Conservation (phyloP, 768 basidiomycete genomes). For the Strobilomyces confusus region DNA sequence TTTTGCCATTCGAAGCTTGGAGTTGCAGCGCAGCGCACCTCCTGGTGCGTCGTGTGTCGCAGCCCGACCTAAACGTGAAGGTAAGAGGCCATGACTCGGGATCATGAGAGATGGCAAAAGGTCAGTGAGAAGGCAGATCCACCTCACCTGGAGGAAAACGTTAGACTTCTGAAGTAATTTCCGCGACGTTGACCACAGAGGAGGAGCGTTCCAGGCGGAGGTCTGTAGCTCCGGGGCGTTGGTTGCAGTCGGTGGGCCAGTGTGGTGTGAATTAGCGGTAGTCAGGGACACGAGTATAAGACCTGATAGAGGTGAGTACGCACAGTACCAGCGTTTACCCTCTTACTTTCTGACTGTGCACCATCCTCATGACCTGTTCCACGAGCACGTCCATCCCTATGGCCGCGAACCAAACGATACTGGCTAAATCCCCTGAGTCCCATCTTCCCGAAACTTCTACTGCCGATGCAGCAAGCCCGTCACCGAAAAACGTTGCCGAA, state of each 20-base stretch:
- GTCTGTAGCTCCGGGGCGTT: neutral
- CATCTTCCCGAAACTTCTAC: neutral
- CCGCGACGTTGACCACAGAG: neutral
- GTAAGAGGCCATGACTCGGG: slow-evolving; percentile 6
- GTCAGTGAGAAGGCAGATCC: slow-evolving; percentile 12
- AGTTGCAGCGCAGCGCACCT: neutral
- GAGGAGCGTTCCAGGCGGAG: neutral
- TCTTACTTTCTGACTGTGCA: slow-evolving; percentile 3
- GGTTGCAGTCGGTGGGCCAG: neutral
- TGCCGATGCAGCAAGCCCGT: neutral
- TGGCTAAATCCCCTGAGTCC: neutral
- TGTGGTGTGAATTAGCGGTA: neutral
- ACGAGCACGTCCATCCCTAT: slow-evolving; percentile 11
- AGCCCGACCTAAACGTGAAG: neutral
- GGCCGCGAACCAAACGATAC: neutral
- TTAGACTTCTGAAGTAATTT: slow-evolving; percentile 6
- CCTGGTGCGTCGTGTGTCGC: neutral
- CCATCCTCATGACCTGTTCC: slow-evolving; percentile 2
- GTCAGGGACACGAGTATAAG: slow-evolving; percentile 19
- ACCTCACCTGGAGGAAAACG: slow-evolving; percentile 12
- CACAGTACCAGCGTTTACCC: neutral
- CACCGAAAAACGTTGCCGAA: slow-evolving; percentile 1
- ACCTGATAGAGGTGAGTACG: slow-evolving; percentile 5
- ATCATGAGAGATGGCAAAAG: slow-evolving; percentile 1
- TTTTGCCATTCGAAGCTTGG: slow-evolving; percentile 12